phyloP scores from a whole-genome alignment of 208 protist species.

The Trypanosoma platydactyli region DNA sequence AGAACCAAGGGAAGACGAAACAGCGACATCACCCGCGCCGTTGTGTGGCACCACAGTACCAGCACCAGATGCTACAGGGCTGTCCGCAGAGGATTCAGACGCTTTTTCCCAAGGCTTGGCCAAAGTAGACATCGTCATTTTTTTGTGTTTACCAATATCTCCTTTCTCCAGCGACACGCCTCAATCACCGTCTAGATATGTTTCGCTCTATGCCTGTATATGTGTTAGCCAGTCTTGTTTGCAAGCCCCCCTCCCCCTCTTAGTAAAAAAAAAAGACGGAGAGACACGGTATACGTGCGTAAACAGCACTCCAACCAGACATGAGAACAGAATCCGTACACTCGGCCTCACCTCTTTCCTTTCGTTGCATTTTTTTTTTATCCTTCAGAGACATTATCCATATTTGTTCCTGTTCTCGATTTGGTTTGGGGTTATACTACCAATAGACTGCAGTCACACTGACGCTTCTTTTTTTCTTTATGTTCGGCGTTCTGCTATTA shows the following conservation, averaged over 20 bases:
- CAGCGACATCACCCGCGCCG: neutral
- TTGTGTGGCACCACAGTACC: conserved; percentile 25
- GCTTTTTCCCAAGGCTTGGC: conserved; percentile 18
- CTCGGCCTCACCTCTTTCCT: neutral
- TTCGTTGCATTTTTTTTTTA: neutral
- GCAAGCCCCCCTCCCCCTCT: too few species aligned
- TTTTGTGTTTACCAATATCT: neutral
- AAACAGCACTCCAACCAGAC: too few species aligned
- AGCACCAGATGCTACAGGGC: conserved; percentile 25
- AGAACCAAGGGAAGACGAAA: neutral
- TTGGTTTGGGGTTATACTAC: conserved; percentile 2
- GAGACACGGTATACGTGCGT: conserved; percentile 17
- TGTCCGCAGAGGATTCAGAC: conserved; percentile 12
- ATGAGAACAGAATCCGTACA: too few species aligned
- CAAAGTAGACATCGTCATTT: neutral
- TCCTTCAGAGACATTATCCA: neutral
- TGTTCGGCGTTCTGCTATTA: neutral
- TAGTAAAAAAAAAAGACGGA: conserved; percentile 26
- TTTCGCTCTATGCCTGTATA: too few species aligned
- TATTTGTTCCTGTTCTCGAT: neutral
- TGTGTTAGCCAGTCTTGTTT: too few species aligned
- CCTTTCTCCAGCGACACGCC: neutral
- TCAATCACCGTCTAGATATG: neutral
- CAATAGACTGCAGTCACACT: neutral
- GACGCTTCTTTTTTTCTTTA: conserved; percentile 6